Base-by-base conservation (phyloP, 73 alveolate species). In the Stentor roeselii region DNA sequence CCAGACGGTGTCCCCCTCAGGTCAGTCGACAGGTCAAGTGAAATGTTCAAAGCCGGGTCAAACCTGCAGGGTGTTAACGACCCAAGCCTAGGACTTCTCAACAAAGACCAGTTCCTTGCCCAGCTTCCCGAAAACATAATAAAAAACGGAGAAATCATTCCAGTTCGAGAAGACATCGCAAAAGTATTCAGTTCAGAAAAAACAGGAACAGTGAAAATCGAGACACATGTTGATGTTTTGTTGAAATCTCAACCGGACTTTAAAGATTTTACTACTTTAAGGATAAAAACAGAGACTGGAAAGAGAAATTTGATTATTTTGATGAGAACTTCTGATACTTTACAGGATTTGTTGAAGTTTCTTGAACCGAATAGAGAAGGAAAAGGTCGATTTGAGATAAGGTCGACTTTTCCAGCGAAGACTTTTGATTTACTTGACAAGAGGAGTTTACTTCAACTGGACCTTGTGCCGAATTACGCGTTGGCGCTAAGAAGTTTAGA, bases 1-100 rank as follows among this genome's bases (percentile, higher is more conserved):
- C 99, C 99, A 4, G 96, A 95, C 60, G 99, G 99, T 2, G 98
- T 94, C 6, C 96, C 96, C 41, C 82, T 95, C 83, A 89, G 90
- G 82, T 96, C 94, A 30, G 97, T 88, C 0, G 96, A 90, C 42
- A 67, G 36, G 37, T 76, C 90, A 32, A 75, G 36, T 3, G 86
- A 75, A 30, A 84, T 78, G 85, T 84, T 39, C 42, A 78, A 36
- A n/a, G 86, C 90, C 27, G 85, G 77, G 0, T 75, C 82, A 15
- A 36, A 37, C 3, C 59, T 67, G 3, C 37, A 36, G 14, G 78
- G 88, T 39, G 74, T 21, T 3, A 78, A 38, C 38, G 60, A 76
- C 60, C 76, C 50, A 67, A 32, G 61, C 82, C 75, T 15, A 84
- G 87, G 83, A 83, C 80, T 39, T 40, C 82, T 75, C 82, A 83